Conservation (phyloP, 202 grass and related monocot genomes). For the Alloteropsis angusta region DNA sequence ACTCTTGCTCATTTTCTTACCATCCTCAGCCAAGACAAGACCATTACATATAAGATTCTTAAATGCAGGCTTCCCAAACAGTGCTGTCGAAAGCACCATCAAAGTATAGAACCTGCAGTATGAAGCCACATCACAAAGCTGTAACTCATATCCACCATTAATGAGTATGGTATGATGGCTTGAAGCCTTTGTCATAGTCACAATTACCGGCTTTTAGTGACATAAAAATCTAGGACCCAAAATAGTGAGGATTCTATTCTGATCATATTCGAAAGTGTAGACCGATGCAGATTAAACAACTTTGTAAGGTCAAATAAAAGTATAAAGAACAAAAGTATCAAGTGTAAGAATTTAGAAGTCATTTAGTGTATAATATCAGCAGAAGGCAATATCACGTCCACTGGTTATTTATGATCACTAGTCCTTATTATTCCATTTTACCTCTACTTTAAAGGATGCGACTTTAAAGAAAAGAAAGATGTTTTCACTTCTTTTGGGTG, state of each 20-base stretch:
- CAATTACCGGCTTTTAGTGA: not conserved
- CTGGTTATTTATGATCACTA: not conserved
- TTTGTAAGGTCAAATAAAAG: not conserved
- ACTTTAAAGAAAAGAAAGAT: not conserved
- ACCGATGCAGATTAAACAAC: not conserved
- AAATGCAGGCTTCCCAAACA: constrained; percentile 99
- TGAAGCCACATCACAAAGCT: constrained; percentile 4
- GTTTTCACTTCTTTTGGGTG: not conserved
- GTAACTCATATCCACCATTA: constrained; percentile 6
- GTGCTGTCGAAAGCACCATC: constrained; percentile 92
- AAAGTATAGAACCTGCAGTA: constrained; percentile 94
- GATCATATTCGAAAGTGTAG: not conserved
- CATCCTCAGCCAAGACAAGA: constrained; percentile 96
- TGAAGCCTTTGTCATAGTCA: not conserved
- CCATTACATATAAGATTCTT: constrained; percentile 98
- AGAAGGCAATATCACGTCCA: not conserved
- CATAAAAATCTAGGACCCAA: constrained; percentile 1
- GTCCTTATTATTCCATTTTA: not conserved
- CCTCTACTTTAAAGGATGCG: not conserved
- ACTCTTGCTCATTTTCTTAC: constrained; percentile 99
- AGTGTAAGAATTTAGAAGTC: not conserved
- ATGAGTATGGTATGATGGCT: not conserved
- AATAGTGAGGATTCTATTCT: not conserved
- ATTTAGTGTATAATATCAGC: not conserved
- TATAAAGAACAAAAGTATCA: not conserved